phyloP scores from a whole-genome alignment of 495 filamentous ascomycete genomes.

The Hypomontagnella monticulosa region DNA sequence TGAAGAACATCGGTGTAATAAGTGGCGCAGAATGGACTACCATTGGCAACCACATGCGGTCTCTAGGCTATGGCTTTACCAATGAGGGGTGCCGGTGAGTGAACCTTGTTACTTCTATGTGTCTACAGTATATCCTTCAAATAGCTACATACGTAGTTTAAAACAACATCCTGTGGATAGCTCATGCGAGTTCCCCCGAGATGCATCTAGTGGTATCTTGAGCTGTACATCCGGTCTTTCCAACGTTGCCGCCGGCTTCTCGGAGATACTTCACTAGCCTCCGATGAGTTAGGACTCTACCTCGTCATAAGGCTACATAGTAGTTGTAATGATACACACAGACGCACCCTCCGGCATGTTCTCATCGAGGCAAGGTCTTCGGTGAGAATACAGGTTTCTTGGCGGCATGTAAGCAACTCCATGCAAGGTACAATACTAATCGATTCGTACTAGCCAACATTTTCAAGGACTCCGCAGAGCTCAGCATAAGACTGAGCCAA shows the following conservation, averaged over 20 bases:
- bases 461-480: slow-evolving; percentile 61
- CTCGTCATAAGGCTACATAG: neutral
- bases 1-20: slow-evolving; percentile 64
- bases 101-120: slow-evolving; percentile 14
- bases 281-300: neutral
- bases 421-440: slow-evolving; percentile 25
- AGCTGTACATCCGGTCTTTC: neutral
- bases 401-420: neutral
- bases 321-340: neutral
- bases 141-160: slow-evolving; percentile 2
- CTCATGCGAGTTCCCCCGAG: neutral
- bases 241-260: neutral
- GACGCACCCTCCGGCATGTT: neutral
- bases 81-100: slow-evolving; percentile 65
- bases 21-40: slow-evolving; percentile 63
- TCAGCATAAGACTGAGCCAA: slow-evolving; percentile 55
- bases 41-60: slow-evolving; percentile 62
- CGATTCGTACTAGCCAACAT: slow-evolving; percentile 53
- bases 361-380: slow-evolving; percentile 14
- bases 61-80: slow-evolving; percentile 61
- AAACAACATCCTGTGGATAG: no score
- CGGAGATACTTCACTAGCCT: slow-evolving; percentile 14
- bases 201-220: slow-evolving; percentile 3
- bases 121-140: slow-evolving; percentile 2
- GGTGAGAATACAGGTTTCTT: neutral